Base-by-base conservation (phyloP, 2,329 filamentous ascomycete genomes). In the Aspergillus caelatus region DNA sequence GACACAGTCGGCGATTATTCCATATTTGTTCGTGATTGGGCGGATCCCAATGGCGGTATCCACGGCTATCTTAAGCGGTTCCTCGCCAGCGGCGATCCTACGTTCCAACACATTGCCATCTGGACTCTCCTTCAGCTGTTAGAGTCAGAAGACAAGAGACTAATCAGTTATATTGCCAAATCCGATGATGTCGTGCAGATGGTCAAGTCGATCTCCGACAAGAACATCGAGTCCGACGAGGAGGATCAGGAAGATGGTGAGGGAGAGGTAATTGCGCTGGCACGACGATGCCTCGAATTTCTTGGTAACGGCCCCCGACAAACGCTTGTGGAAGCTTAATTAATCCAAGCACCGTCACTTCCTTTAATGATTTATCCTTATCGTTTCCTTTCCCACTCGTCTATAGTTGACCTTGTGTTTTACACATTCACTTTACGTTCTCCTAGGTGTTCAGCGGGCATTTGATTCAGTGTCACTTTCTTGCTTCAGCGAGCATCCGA, bases 51-150 rank as follows among this genome's bases (percentile, higher is more conserved):
- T 65, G 95, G 93, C 53, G 95, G 95, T 53, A 97, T 99, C 65
- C 94, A 97, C 75, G 95, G 95, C 60, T 99, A 99, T 75, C 85
- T 99, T 41, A 91, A 89, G 71, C 89, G 94, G 60, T 99, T 99
- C 84, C 85, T 99, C 21, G 92, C 91, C 52, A 97, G 93, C 67
- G 94, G 94, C 46, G 95, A 99, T 75, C 89, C 95, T 0, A 99
- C 95, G 0, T 99, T 99, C 84, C 95, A 99, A 79, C 95, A 99
- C 77, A 99, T 99, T 74, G 95, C 95, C 57, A 97, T 98, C 67
- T 99, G 95, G 95, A 99, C 95, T 1, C 82, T 99, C 55, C 86
- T 99, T 4, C 95, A 99, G 76, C 86, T 99, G 5, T 89, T 99
- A 57, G 95, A 99, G 79, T 97, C 94, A 0, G 94, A 96, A 76